A percentile compares a stretch with the other conserved stretches of the same genome.
These are phyloP conservation scores for Exophiala mesophila DNA, from an alignment of 2,329 filamentous ascomycete genomes.

Conservation along the genomic window DNA sequence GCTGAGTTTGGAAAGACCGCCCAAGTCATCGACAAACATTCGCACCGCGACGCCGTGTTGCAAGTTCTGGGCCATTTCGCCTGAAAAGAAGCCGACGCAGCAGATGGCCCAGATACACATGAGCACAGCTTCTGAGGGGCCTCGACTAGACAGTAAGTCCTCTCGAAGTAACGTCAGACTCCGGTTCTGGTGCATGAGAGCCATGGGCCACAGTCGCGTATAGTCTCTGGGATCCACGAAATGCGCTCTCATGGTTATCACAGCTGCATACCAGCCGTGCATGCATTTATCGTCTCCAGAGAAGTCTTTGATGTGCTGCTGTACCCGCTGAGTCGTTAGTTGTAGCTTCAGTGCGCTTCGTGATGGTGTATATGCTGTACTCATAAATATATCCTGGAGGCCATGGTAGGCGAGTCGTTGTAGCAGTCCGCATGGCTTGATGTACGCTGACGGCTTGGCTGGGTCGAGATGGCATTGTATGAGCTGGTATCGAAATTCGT, in stretches of 20 bases:
- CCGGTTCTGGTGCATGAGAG: conserved; percentile 11
- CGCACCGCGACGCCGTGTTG: conserved; percentile 1
- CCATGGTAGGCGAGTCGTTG: neutral
- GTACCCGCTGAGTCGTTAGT: neutral
- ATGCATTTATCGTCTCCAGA: conserved; percentile 8
- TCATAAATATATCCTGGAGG: neutral
- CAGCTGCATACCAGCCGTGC: conserved; percentile 12
- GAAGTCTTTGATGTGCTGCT: conserved; percentile 1
- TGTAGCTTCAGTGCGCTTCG: neutral
- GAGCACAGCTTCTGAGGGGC: conserved; percentile 7
- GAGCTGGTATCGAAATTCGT: neutral
- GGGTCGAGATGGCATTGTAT: neutral
- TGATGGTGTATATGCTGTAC: neutral
- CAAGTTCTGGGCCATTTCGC: conserved; percentile 4
- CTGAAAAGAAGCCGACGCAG: conserved; percentile 1
- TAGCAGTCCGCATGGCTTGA: neutral
- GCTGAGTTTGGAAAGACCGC: conserved; percentile 3
- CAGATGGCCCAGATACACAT: conserved; percentile 9
- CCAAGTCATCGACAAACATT: conserved; percentile 6
- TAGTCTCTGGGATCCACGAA: conserved; percentile 6
- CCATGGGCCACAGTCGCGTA: conserved; percentile 9
- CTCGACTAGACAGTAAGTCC: neutral
- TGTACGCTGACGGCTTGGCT: neutral
- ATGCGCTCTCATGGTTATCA: conserved; percentile 7
- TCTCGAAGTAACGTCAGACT: conserved; percentile 9